These are phyloP conservation scores for Mycena filopes DNA, from an alignment of 768 basidiomycete genomes.

Conservation along the genomic window DNA sequence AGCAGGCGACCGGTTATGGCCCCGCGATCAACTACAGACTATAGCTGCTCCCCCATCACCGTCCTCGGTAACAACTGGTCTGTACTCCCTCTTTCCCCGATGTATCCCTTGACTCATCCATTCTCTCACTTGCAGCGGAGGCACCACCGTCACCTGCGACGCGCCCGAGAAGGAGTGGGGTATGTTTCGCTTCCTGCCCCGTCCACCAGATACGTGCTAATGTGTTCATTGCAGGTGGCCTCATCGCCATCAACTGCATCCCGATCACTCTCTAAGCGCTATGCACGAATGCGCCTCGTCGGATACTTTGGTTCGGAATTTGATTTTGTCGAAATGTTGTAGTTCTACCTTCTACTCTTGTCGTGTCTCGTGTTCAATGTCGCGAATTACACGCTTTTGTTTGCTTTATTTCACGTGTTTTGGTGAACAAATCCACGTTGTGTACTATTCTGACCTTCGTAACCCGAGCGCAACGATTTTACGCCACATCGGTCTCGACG, in stretches of 20 bases:
- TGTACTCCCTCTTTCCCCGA: neutral
- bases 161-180: neutral
- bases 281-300: neutral
- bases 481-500: too few relatives aligned
- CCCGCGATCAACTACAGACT: too few relatives aligned
- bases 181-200: neutral
- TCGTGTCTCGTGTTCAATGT: neutral
- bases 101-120: neutral
- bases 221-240: neutral
- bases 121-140: neutral
- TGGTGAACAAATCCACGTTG: too few relatives aligned
- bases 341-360: neutral
- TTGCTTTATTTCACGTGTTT: too few relatives aligned
- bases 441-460: too few relatives aligned
- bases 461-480: too few relatives aligned
- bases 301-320: neutral
- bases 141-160: slow-evolving; percentile 9
- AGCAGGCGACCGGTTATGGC: too few relatives aligned
- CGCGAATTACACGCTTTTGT: slow-evolving; percentile 2
- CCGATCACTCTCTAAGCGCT: slow-evolving; percentile 10
- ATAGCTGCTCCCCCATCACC: slow-evolving; percentile 18
- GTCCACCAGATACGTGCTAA: too few relatives aligned
- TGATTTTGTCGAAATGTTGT: neutral
- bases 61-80: slow-evolving; percentile 14
- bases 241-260: slow-evolving; percentile 18